Base-by-base conservation (phyloP, 2,329 filamentous ascomycete species). In the Teratosphaeria zuluensis region DNA sequence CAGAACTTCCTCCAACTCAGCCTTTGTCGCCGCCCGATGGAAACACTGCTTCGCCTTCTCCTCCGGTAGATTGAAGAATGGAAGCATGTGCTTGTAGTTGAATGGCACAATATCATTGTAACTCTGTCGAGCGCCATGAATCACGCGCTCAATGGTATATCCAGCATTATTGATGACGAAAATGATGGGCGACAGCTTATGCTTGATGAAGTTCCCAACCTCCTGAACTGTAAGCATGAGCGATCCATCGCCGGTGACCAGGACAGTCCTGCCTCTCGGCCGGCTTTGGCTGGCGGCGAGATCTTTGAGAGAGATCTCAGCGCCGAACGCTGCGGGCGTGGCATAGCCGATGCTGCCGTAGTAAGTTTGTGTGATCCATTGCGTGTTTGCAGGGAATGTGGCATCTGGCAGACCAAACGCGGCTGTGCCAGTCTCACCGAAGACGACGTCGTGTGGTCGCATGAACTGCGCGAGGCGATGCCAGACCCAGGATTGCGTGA, bases 191-290 rank as follows among this genome's bases (percentile, higher is more conserved):
- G 69, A 69, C 19, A 73, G 63, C 16, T n/a, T 14, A 1, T 70
- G 64, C 56, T 66, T 66, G 63, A 88, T 82, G 64, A 87, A 86
- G 1, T 83, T 85, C 11, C 81, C 80, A 3, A 89, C 73, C 62
- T 87, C 84, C 67, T 88, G 85, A 0, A 79, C 83, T 0, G 84
- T 88, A 74, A 86, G 81, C 68, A 85, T 82, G 58, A 86, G 77
- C 61, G 79, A 82, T 5, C 84, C 84, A 57, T 86, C 84, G n/a
- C 84, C 84, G 42, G 83, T 83, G 60, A 84, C 77, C 73, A 88
- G 81, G 62, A 86, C 81, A 59, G 88, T 79, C 61, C 82, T 84
- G 3, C 84, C 85, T 35, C 61, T 52, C n/a, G 59, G 28, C 30
- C 56, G 51, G 33, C 51, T 59, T 48, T 54, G 65, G 60, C 12